These are phyloP conservation scores for Pseudogymnoascus sp. DNA, from an alignment of 2,329 filamentous ascomycete genomes.

Conservation along the genomic window DNA sequence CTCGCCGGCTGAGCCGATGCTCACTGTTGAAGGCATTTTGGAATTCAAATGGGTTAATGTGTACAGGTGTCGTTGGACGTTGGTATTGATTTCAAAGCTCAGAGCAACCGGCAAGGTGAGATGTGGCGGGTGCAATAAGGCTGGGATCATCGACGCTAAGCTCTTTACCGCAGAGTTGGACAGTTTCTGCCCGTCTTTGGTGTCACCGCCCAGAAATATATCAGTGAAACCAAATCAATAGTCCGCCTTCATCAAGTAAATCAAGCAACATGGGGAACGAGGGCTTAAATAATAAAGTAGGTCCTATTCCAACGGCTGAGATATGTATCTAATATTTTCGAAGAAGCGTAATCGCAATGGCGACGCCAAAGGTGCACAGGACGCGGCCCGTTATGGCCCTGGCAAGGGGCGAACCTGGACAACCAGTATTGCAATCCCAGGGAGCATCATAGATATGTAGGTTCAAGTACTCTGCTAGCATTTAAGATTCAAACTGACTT, in stretches of 20 bases:
- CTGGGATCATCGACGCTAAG: slow-evolving; percentile 5
- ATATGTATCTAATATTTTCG: background rate
- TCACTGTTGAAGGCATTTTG: slow-evolving; percentile 30
- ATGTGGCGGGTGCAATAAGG: background rate
- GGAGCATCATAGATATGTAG: slow-evolving; percentile 69
- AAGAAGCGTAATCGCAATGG: slow-evolving; percentile 29
- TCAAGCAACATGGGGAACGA: background rate
- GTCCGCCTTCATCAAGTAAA: background rate
- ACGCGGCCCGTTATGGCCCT: slow-evolving; percentile 56
- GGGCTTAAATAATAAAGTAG: background rate
- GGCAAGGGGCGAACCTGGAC: slow-evolving; percentile 60
- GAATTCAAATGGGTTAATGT: background rate
- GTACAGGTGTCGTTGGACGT: background rate
- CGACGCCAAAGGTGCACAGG: slow-evolving; percentile 19
- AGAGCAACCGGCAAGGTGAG: slow-evolving; percentile 5
- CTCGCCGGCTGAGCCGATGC: slow-evolving; percentile 58
- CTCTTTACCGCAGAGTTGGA: background rate
- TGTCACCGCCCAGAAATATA: slow-evolving; percentile 7
- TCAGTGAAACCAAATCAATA: background rate
- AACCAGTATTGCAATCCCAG: slow-evolving; percentile 68
- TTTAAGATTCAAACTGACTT: background rate
- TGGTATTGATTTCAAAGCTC: slow-evolving; percentile 1
- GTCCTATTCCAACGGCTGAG: background rate
- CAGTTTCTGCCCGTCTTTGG: slow-evolving; percentile 7
- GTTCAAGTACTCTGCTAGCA: slow-evolving; percentile 18